Evolutionary conservation across 768 basidiomycete species (phyloP), one percentile per base, ranked within the genome.

Genomic region (Cyathus striatus): DNA sequence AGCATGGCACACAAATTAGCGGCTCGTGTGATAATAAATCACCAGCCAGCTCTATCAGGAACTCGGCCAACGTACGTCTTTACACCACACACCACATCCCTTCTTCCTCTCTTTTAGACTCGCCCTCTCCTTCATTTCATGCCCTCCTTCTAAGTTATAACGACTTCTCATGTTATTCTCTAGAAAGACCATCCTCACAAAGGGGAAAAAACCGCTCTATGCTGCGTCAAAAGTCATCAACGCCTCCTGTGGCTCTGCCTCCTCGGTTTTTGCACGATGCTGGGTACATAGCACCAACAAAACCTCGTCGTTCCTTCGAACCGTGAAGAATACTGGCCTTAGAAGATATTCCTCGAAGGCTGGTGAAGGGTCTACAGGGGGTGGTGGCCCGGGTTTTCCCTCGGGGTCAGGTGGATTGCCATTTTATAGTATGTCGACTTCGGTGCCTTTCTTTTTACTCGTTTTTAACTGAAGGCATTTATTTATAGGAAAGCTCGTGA

Each of bases 181-280:
- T 48, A 75, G 73, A 57, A 73, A 76, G 49, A 62, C 53, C n/a
- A 60, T 75, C 52, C 52, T 76, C 30, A 69, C 69, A 21, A 76
- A 74, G 54, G 73, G 78, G 46, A 73, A 68, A 51, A 69, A 67
- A 52, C 78, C 81, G 23, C 57, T 82, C 22, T 74, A 75, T 48
- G 76, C 70, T n/a, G 80, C 78, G 6, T 75, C 78, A 40, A 55
- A 68, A 60, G 73, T 79, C 53, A 54, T 77, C 46, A 75, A 75
- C 59, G 65, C 72, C 40, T 69, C 78, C 38, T 67, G 64, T 48
- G 58, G 73, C 41, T 59, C 70, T 7, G 74, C 74, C 4, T 68
- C 75, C 35, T 69, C 70, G 2, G 72, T 68, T 3, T 70, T 78
- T 43, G 67, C 70, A 21, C 61, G 68, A 49, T 76, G 72, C 47